A percentile compares a stretch with the other conserved stretches of the same genome.
Evolutionary conservation across 352 stramenopile species (phyloP).

Genomic region (Phytophthora kernoviae): DNA sequence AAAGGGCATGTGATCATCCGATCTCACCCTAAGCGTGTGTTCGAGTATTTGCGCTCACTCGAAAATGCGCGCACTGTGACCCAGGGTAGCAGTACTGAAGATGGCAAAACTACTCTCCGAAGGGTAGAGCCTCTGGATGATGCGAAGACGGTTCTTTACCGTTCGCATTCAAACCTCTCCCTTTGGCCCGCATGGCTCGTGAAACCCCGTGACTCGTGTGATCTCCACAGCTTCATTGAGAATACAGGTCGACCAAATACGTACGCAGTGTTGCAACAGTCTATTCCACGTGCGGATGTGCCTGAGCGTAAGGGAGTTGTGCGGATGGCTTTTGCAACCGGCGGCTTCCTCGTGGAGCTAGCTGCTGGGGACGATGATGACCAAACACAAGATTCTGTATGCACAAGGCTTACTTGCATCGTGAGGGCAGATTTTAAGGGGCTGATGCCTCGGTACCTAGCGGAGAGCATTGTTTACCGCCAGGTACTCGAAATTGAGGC

Average conservation of each 20-base stretch:
- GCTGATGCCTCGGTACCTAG: conserved; percentile 65
- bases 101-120: conserved; percentile 39
- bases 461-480: conserved; percentile 77
- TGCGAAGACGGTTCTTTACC: conserved; percentile 65
- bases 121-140: conserved; percentile 77
- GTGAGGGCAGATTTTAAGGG: conserved; percentile 69
- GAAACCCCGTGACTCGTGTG: conserved; percentile 79
- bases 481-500: conserved; percentile 70
- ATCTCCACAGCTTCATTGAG: conserved; percentile 80
- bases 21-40: conserved; percentile 51
- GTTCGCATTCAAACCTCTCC: conserved; percentile 69
- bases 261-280: conserved; percentile 72
- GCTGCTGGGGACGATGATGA: conserved; percentile 26
- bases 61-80: conserved; percentile 38
- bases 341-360: conserved; percentile 72
- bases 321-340: conserved; percentile 75
- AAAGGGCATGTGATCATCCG: conserved; percentile 63
- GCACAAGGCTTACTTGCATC: conserved; percentile 54
- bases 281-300: conserved; percentile 66
- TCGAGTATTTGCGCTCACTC: conserved; percentile 65
- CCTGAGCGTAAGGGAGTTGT: conserved; percentile 71
- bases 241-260: conserved; percentile 67
- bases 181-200: conserved; percentile 83
- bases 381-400: conserved; percentile 12
- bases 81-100: conserved; percentile 29